Evolutionary conservation across 768 basidiomycete species (phyloP), one percentile per base, ranked within the genome.

Genomic region (Hydnomerulius pinastri): DNA sequence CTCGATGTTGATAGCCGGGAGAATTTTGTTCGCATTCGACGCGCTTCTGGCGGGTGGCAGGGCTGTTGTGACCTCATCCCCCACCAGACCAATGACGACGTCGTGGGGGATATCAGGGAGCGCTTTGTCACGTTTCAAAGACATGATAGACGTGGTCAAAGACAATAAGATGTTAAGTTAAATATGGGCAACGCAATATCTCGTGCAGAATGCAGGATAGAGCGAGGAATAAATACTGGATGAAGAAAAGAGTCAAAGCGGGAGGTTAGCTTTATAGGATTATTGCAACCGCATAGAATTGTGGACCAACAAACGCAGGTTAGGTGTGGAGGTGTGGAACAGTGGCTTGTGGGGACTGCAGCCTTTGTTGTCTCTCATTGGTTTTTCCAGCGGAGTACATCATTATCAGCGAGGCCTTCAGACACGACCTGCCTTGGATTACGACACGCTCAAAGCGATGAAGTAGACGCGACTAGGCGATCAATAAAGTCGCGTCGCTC

Each of bases 71-170:
- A 27, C 44, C 1, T 51, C 28, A n/a, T 29, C 25, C 17, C 20
- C 33, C 18, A 2, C 33, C 27, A 29, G 13, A 11, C 28, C 23
- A 21, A 12, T n/a, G 17, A 35, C 27, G n/a, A 45, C 11, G 29
- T 55, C 51, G 8, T 41, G 15, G n/a, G 63, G 59, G 24, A 68
- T 53, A 5, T 13, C 24, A 1, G 65, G 68, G 8, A 68, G 57
- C 1, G 35, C 43, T 25, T 69, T 65, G 10, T 66, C 53, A 41
- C 36, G 52, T 30, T 49, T 20, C 10, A 29, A 41, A 47, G 47
- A 7, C 56, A 65, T 67, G 10, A 24, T 11, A 2, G 18, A 37
- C 11, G 36, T 40, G 25, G 32, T 33, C 13, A 8, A 28, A 42
- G 20, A 15, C 2, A 41, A 25, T 41, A n/a, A n/a, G 23, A n/a